phyloP scores from a whole-genome alignment of 2,329 filamentous ascomycete genomes.

The Venturia pyrina region DNA sequence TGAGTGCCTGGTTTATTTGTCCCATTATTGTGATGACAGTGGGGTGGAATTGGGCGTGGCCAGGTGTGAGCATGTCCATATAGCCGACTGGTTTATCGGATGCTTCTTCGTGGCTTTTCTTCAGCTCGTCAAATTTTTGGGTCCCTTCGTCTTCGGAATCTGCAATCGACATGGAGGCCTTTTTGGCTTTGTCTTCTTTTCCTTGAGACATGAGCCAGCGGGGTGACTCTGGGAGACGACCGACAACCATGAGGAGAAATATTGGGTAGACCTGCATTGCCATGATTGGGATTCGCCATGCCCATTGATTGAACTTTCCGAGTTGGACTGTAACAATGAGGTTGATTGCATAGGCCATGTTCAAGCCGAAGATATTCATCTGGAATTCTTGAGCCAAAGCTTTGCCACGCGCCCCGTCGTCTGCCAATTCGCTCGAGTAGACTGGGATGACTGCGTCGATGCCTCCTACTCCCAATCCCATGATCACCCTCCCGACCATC shows the following conservation, averaged over 20 bases:
- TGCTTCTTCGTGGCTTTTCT: conserved; percentile 42
- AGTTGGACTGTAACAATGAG: conserved; percentile 42
- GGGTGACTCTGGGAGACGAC: conserved; percentile 46
- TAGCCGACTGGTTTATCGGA: conserved; percentile 39
- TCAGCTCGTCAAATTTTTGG: conserved; percentile 40
- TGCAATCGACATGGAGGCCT: conserved; percentile 39
- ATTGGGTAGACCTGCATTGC: conserved; percentile 51
- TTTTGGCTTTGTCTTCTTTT: conserved; percentile 39
- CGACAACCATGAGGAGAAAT: conserved; percentile 42
- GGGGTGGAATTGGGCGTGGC: conserved; percentile 48
- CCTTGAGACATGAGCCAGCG: conserved; percentile 47
- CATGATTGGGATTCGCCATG: conserved; percentile 52
- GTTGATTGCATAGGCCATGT: conserved; percentile 52
- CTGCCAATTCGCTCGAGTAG: conserved; percentile 47
- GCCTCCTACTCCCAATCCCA: conserved; percentile 50
- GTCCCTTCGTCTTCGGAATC: conserved; percentile 38
- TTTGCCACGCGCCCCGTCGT: conserved; percentile 47
- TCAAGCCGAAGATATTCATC: conserved; percentile 52
- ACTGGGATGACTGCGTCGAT: conserved; percentile 52
- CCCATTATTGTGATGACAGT: conserved; percentile 53
- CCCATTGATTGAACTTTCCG: conserved; percentile 49
- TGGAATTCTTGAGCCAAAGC: conserved; percentile 55
- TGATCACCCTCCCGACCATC: conserved; percentile 41
- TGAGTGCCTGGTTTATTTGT: conserved; percentile 51
- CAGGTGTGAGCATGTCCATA: conserved; percentile 47